These are phyloP conservation scores for Phialophora chinensis DNA, from an alignment of 2,329 filamentous ascomycete genomes.

Conservation along the genomic window DNA sequence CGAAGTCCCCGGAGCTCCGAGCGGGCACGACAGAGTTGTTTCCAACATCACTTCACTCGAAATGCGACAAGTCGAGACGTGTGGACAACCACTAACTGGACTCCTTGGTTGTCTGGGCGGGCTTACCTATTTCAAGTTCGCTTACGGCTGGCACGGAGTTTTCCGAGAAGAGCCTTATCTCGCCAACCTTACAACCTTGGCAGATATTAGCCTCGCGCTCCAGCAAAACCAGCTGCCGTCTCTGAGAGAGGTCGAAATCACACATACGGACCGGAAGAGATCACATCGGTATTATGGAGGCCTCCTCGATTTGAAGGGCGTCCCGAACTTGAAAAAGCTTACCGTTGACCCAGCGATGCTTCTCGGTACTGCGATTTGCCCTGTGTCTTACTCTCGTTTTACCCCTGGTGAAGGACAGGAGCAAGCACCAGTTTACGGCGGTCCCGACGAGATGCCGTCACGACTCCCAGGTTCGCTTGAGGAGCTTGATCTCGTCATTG, in stretches of 20 bases:
- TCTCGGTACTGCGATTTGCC: neutral
- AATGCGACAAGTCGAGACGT: neutral
- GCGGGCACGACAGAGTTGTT: neutral
- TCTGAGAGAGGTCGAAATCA: neutral
- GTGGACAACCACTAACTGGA: neutral
- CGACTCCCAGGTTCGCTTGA: neutral
- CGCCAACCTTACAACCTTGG: no score
- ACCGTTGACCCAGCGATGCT: neutral
- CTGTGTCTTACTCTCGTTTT: no score
- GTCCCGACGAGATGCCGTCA: neutral
- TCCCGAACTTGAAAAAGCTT: neutral
- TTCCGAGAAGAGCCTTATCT: no score
- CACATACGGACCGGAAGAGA: neutral
- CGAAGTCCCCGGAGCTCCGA: no score
- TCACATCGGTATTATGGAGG: no score
- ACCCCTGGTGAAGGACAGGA: no score
- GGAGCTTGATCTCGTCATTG: neutral
- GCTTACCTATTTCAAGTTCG: neutral
- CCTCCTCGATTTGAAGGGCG: neutral
- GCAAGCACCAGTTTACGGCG: neutral
- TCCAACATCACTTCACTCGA: neutral
- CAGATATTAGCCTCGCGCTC: neutral
- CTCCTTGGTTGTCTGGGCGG: neutral
- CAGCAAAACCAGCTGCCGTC: neutral
- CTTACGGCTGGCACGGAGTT: no score